Base-by-base conservation (phyloP, 2,329 filamentous ascomycete genomes). In the Ustilaginoidea virens region DNA sequence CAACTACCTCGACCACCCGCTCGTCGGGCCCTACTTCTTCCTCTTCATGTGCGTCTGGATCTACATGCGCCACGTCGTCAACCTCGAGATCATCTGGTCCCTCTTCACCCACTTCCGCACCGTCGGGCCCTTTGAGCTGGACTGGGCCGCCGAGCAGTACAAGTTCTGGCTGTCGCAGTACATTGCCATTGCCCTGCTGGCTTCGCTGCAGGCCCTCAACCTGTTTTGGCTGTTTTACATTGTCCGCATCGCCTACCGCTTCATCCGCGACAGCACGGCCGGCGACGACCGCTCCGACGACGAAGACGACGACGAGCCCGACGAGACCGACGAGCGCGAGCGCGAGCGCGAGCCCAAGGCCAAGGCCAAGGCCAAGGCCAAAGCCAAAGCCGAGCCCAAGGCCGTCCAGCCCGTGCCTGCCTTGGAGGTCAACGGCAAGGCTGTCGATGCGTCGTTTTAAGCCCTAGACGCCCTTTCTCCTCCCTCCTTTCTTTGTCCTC, bases 21-120 rank as follows among this genome's bases (percentile, higher is more conserved):
- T 92, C 25, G 80, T 81, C n/a, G 73, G 66, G 0, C 83, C 82
- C 11, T 93, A 87, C 60, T 94, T 90, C 55, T 71, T 69, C 47
- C 40, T 79, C 41, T 94, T 93, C 60, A 78, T 92, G 52, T 60
- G 60, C 39, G 63, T 78, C 35, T 96, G 86, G 86, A 74, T 83
- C 46, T 94, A 96, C 60, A 61, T 87, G 37, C 82, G 86, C 31
- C 86, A 96, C 57, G 82, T 74, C 56, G 63, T 85, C 48, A 87
- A 87, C 58, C 64, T 87, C 28, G 63, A 65, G 45, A 83, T 90
- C 52, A 64, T 90, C 45, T 74, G 61, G 53, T 80, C 77, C 20
- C 66, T 85, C 35, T 69, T 85, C 44, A 80, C 74, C 42, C 71
- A 83, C 46, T 85, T 81, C 56, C 61, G 66, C 42, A 81, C 74